These are phyloP conservation scores for Terana coerulea DNA, from an alignment of 768 basidiomycete species.

Conservation along the genomic window DNA sequence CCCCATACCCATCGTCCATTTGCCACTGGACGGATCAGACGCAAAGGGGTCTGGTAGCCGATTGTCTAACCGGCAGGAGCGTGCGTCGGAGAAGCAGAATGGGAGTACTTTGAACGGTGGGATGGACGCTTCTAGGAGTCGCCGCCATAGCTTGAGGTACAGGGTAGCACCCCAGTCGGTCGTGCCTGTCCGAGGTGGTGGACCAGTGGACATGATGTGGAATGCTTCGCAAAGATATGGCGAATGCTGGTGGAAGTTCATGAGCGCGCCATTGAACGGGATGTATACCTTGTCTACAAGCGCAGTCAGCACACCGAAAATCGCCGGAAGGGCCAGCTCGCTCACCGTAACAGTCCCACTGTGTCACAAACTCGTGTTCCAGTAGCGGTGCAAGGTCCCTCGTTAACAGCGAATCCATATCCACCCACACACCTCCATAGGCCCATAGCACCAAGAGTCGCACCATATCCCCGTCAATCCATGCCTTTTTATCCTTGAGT, in stretches of 20 bases:
- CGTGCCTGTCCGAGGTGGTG: constrained; percentile 69
- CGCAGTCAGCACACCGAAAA: neutral
- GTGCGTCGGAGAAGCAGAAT: constrained; percentile 91
- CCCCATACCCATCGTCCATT: constrained; percentile 66
- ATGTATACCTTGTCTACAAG: constrained; percentile 63
- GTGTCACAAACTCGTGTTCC: constrained; percentile 95
- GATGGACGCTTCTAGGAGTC: constrained; percentile 66
- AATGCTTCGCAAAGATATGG: constrained; percentile 98
- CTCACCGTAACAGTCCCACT: constrained; percentile 98
- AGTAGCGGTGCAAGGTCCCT: constrained; percentile 81
- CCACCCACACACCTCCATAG: constrained; percentile 92
- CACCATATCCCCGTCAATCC: constrained; percentile 95
- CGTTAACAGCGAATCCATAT: constrained; percentile 95
- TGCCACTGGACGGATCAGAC: constrained; percentile 39
- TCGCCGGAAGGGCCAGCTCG: constrained; percentile 30
- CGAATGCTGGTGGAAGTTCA: constrained; percentile 88
- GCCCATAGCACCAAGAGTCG: constrained; percentile 85
- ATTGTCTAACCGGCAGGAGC: constrained; percentile 89
- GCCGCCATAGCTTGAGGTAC: constrained; percentile 88
- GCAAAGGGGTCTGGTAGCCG: constrained; percentile 89
- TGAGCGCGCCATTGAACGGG: constrained; percentile 89
- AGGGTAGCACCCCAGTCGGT: constrained; percentile 94
- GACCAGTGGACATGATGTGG: constrained; percentile 77
- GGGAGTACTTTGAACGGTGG: constrained; percentile 91
- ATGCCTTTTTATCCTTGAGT: constrained; percentile 73